Conservation (phyloP, 2,329 filamentous ascomycete species). For the Monosporascus sp. region DNA sequence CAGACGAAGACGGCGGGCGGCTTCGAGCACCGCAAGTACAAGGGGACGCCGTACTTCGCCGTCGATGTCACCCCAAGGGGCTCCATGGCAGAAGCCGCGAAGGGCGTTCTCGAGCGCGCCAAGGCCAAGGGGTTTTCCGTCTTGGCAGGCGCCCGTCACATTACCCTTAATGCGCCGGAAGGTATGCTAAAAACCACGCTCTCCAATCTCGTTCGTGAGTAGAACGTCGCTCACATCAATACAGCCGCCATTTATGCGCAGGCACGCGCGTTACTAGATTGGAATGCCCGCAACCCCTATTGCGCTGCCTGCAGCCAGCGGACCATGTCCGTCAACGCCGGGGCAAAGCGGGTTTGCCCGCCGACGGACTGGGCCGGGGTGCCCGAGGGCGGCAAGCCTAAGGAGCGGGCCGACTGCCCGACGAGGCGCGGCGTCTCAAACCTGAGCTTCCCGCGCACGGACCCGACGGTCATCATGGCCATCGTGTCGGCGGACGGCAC, state of each 20-base stretch:
- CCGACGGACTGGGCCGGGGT: conserved; percentile 55
- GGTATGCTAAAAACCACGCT: conserved; percentile 26
- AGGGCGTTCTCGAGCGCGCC: conserved; percentile 51
- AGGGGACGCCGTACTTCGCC: conserved; percentile 80
- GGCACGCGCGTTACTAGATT: conserved; percentile 82
- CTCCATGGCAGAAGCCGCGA: conserved; percentile 55
- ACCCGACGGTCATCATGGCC: conserved; percentile 93
- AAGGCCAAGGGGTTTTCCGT: conserved; percentile 60
- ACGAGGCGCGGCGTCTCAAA: conserved; percentile 86
- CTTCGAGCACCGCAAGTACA: conserved; percentile 64
- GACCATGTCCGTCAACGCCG: conserved; percentile 73
- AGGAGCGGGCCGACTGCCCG: conserved; percentile 63
- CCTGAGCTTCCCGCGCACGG: conserved; percentile 84
- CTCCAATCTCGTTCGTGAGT: neutral
- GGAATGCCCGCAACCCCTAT: conserved; percentile 89
- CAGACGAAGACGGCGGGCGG: conserved; percentile 44
- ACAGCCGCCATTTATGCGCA: conserved; percentile 86
- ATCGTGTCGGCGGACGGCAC: conserved; percentile 76
- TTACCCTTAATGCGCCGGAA: conserved; percentile 41
- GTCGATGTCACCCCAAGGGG: conserved; percentile 77
- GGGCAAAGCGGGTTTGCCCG: conserved; percentile 76
- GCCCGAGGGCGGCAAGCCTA: conserved; percentile 32
- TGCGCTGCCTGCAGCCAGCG: conserved; percentile 83
- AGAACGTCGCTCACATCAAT: neutral
- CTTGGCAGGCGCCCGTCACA: conserved; percentile 48